phyloP scores from a whole-genome alignment of 208 protist genomes.

The Tritrichomonas musculus region DNA sequence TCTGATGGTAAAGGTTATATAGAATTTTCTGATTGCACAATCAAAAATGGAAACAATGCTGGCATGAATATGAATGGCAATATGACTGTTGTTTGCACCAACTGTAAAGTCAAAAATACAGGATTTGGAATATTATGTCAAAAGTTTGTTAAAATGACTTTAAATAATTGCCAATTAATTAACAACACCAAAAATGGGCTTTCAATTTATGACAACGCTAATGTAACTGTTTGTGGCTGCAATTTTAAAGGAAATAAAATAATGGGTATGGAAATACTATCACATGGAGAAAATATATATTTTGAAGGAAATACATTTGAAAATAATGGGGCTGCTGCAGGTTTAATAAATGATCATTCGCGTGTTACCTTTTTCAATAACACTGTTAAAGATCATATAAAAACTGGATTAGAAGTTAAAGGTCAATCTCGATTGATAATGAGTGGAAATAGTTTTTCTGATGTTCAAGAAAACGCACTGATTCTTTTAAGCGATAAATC shows the following conservation, averaged over 20 bases:
- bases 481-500: not conserved
- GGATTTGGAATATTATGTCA: not conserved
- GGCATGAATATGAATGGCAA: not conserved
- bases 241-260: not conserved
- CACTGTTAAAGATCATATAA: not conserved
- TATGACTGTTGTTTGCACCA: not conserved
- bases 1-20: not conserved
- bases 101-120: not conserved
- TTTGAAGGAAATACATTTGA: not conserved
- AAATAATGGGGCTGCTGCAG: not conserved
- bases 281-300: not conserved
- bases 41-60: not conserved
- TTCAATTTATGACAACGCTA: not conserved
- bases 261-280: not conserved
- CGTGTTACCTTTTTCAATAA: not conserved
- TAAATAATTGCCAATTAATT: not conserved
- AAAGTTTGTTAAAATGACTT: not conserved
- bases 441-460: not conserved
- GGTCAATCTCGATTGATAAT: not conserved
- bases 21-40: not conserved
- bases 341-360: not conserved
- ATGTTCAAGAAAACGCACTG: not conserved
- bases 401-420: not conserved
- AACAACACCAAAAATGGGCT: not conserved
- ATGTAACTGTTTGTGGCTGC: not conserved